Evolutionary conservation across 805 yeast genomes (phyloP).

Genomic region (Candida chilensis): DNA sequence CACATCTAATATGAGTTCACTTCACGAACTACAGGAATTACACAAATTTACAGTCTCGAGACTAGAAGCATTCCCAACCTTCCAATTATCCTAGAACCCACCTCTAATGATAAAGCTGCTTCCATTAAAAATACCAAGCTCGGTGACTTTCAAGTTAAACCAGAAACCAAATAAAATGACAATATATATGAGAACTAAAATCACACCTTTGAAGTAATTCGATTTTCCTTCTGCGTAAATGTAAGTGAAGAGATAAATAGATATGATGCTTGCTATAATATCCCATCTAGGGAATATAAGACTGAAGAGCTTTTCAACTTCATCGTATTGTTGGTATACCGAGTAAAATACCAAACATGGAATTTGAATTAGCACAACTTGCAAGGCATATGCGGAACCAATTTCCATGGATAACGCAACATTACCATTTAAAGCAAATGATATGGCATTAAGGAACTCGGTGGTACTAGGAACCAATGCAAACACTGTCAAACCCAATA

Average conservation of each 20-base stretch:
- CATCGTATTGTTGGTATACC: slow-evolving; percentile 30
- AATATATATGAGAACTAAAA: slow-evolving; percentile 68
- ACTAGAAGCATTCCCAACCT: too few relatives aligned
- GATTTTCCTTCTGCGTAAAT: slow-evolving; percentile 95
- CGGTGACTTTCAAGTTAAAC: slow-evolving; percentile 36
- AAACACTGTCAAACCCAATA: slow-evolving; percentile 87
- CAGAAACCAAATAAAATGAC: slow-evolving; percentile 78
- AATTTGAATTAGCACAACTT: slow-evolving; percentile 87
- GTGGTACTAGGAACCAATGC: slow-evolving; percentile 97
- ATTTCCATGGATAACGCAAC: slow-evolving; percentile 96
- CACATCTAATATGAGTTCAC: too few relatives aligned
- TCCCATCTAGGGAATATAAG: slow-evolving; percentile 96
- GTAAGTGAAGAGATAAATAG: slow-evolving; percentile 86
- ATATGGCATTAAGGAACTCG: slow-evolving; percentile 92
- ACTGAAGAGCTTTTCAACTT: slow-evolving; percentile 43
- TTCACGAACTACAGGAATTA: too few relatives aligned
- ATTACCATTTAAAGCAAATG: slow-evolving; percentile 93
- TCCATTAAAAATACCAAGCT: slow-evolving; percentile 8
- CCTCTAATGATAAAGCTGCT: too few relatives aligned
- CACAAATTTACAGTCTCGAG: too few relatives aligned
- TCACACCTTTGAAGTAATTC: slow-evolving; percentile 92
- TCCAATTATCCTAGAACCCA: too few relatives aligned
- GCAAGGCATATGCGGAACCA: slow-evolving; percentile 95
- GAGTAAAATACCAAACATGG: slow-evolving; percentile 84
- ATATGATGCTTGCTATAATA: slow-evolving; percentile 70